These are phyloP conservation scores for Botryosphaeria dothidea DNA, from an alignment of 2,329 filamentous ascomycete species.

Conservation along the genomic window DNA sequence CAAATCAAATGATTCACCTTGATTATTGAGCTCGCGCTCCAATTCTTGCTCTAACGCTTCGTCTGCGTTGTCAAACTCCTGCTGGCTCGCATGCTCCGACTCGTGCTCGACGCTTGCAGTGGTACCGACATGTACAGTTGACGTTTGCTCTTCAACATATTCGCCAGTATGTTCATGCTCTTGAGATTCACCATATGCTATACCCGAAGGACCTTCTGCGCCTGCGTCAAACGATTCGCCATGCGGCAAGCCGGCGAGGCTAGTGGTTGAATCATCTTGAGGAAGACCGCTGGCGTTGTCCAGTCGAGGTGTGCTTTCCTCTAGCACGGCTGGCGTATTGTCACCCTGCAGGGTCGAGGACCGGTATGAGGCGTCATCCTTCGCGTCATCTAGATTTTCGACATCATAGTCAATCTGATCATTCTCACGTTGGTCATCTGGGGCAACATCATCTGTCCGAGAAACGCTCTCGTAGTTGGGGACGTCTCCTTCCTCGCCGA, in stretches of 20 bases:
- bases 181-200: neutral
- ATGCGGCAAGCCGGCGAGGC: neutral
- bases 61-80: neutral
- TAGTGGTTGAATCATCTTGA: neutral
- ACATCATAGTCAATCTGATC: constrained; percentile 54
- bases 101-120: neutral
- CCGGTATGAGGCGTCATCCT: constrained; percentile 27
- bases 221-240: neutral
- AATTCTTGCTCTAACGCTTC: neutral
- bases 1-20: neutral
- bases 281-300: neutral
- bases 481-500: neutral
- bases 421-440: constrained; percentile 28
- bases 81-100: neutral
- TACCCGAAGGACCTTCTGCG: neutral
- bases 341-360: constrained; percentile 39
- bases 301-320: neutral
- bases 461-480: neutral
- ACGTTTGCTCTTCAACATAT: neutral
- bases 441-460: neutral
- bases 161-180: neutral
- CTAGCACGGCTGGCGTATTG: constrained; percentile 24
- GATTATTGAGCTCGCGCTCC: constrained; percentile 3
- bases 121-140: neutral
- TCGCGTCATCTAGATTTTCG: constrained; percentile 31